Evolutionary conservation across 2,329 filamentous ascomycete genomes (phyloP), one percentile per base, ranked within the genome.

Genomic region (Fusarium subglutinans): DNA sequence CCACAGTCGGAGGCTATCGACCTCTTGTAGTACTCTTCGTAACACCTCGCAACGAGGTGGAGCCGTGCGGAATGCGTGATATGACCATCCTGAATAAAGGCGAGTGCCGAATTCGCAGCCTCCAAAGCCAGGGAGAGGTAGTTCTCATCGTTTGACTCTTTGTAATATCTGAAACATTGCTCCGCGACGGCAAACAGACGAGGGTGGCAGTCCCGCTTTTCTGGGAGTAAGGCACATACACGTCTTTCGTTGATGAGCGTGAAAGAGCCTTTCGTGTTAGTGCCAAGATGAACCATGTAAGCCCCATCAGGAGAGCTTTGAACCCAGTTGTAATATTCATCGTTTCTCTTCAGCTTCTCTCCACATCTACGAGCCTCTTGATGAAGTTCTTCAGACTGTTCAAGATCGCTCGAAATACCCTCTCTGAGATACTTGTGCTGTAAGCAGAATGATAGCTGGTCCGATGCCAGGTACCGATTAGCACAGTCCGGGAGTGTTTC

Each of bases 331-430:
- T 28, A 35, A 18, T 43, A 28, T n/a, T n/a, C n/a, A n/a, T n/a
- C n/a, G n/a, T n/a, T n/a, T n/a, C n/a, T n/a, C n/a, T n/a, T n/a
- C n/a, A n/a, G n/a, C n/a, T n/a, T n/a, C n/a, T n/a, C n/a, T n/a
- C n/a, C n/a, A n/a, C n/a, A 55, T 2, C 1, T 11, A 3, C 37
- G 37, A 11, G 47, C n/a, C 2, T 55, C 58, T 55, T n/a, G 37
- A 18, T 55, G 28, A 5, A 55, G 8, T 4, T 20, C 37, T 4
- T 33, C 22, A 3, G 47, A 43, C 18, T 61, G 58, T 0, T 43
- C 47, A 3, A 20, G 47, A 22, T 61, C 58, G 0, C 58, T 55
- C 0, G 5, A 0, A 35, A 26, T 3, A 0, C 47, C 47, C 4
- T 61, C 58, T 18, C 58, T 1, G 0, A 61, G 35, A 1, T 61